Conservation (phyloP, 2,329 filamentous ascomycete genomes). For the Trichoderma sp. region DNA sequence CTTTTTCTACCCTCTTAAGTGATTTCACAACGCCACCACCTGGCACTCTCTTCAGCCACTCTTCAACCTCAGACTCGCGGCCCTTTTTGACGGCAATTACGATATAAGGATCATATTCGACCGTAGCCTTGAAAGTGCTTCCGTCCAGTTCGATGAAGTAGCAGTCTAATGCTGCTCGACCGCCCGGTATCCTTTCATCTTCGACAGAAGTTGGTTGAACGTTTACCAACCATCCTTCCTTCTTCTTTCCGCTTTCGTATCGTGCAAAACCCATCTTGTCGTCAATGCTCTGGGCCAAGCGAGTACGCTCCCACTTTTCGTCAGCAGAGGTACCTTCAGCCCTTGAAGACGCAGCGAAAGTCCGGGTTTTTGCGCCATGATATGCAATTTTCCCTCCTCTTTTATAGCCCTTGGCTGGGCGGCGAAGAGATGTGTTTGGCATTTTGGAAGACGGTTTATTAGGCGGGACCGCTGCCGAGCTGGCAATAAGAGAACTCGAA, state of each 20-base stretch:
- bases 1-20: constrained; percentile 78
- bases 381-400: constrained; percentile 67
- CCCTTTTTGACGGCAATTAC: constrained; percentile 85
- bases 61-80: constrained; percentile 88
- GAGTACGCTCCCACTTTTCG: constrained; percentile 85
- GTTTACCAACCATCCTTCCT: constrained; percentile 91
- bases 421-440: constrained; percentile 59
- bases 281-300: constrained; percentile 84
- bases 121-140: constrained; percentile 88
- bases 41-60: constrained; percentile 80
- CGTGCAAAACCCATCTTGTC: constrained; percentile 91
- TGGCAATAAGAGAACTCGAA: constrained; percentile 21
- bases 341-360: constrained; percentile 74
- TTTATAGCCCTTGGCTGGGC: constrained; percentile 65
- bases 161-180: constrained; percentile 87
- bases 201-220: constrained; percentile 87
- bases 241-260: constrained; percentile 80
- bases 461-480: neutral
- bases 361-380: constrained; percentile 70
- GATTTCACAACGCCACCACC: constrained; percentile 79
- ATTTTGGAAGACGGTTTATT: constrained; percentile 39
- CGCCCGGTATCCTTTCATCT: constrained; percentile 79
- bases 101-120: constrained; percentile 97
- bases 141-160: constrained; percentile 94
- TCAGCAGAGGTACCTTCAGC: constrained; percentile 86